These are phyloP conservation scores for Cyclaneusma minus DNA, from an alignment of 2,329 filamentous ascomycete species.

Conservation along the genomic window DNA sequence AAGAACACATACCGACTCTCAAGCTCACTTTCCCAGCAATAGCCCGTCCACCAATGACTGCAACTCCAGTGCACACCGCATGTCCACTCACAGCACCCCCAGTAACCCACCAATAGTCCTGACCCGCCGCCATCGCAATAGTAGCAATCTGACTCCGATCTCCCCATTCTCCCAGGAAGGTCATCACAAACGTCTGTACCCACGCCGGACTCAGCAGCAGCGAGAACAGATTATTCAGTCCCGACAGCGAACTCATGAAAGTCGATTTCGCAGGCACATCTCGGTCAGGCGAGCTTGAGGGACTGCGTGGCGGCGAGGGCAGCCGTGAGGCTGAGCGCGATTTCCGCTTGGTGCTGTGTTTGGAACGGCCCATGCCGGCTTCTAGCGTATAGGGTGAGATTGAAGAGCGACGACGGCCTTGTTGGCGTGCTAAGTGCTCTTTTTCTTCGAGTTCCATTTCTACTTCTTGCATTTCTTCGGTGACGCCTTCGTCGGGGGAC, in stretches of 20 bases:
- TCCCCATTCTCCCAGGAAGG: constrained; percentile 95
- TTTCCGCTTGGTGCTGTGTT: constrained; percentile 42
- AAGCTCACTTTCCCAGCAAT: constrained; percentile 90
- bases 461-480: constrained; percentile 96
- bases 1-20: constrained; percentile 65
- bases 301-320: constrained; percentile 65
- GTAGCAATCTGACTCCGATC: constrained; percentile 96
- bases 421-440: constrained; percentile 58
- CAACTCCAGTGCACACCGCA: constrained; percentile 75
- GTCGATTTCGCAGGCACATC: constrained; percentile 21
- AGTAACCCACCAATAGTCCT: constrained; percentile 99
- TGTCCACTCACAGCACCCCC: constrained; percentile 77
- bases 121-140: constrained; percentile 94
- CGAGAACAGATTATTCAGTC: constrained; percentile 73
- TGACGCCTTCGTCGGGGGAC: constrained; percentile 77
- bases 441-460: constrained; percentile 89
- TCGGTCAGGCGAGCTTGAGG: constrained; percentile 59
- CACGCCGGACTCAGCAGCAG: constrained; percentile 86
- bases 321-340: constrained; percentile 61
- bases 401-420: constrained; percentile 48
- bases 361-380: constrained; percentile 49
- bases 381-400: constrained; percentile 66
- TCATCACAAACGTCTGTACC: constrained; percentile 99
- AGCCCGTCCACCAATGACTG: constrained; percentile 81
- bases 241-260: constrained; percentile 32